Conservation (phyloP, 2,329 filamentous ascomycete species). For the Clonostachys solani region DNA sequence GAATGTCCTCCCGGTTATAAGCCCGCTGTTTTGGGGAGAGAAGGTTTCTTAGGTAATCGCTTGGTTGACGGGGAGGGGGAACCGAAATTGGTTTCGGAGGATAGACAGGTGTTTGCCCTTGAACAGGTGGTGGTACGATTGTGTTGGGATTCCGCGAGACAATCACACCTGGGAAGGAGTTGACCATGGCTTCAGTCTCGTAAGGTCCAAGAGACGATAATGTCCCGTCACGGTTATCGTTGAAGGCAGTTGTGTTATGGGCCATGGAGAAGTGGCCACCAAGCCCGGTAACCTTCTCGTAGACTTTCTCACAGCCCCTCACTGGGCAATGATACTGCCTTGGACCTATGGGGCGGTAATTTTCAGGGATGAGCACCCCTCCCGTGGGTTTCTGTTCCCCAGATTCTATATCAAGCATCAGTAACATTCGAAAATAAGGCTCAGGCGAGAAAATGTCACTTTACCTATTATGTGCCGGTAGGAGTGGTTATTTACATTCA, state of each 20-base stretch:
- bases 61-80: too few species aligned
- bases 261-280: constrained; percentile 6
- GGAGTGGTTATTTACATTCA: too few species aligned
- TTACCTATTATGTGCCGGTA: too few species aligned
- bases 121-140: too few species aligned
- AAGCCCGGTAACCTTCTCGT: constrained; percentile 3
- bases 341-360: constrained; percentile 9
- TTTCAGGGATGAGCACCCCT: constrained; percentile 7
- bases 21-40: too few species aligned
- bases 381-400: not conserved
- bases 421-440: too few species aligned
- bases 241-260: constrained; percentile 13
- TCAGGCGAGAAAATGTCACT: too few species aligned
- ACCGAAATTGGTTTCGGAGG: too few species aligned
- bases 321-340: constrained; percentile 20
- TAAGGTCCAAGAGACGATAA: constrained; percentile 14
- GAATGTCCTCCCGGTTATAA: too few species aligned
- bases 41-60: too few species aligned
- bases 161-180: constrained; percentile 9
- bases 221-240: constrained; percentile 26
- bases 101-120: too few species aligned
- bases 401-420: not conserved
- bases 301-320: constrained; percentile 13
- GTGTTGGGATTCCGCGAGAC: constrained; percentile 10
- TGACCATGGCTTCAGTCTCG: not conserved